Conservation (phyloP, 768 basidiomycete species). For the Kwoniella mangroviensis region DNA sequence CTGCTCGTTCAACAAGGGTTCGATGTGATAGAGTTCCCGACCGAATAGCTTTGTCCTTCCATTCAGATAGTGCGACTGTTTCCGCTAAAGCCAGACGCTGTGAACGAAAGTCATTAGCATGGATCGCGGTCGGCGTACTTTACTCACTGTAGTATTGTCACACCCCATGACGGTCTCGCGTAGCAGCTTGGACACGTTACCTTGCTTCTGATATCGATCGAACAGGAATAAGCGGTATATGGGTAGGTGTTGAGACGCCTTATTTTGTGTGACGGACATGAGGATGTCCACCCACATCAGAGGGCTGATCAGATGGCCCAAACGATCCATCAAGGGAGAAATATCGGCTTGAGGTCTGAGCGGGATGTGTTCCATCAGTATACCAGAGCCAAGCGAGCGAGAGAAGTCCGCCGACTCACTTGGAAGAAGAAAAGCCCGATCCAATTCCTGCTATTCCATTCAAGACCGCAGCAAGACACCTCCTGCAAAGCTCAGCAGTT, state of each 20-base stretch:
- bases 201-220: background rate
- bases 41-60: constrained; percentile 15
- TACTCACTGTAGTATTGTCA: constrained; percentile 30
- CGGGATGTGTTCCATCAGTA: background rate
- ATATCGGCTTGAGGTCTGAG: background rate
- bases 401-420: background rate
- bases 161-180: constrained; percentile 27
- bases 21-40: constrained; percentile 15
- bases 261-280: constrained; percentile 21
- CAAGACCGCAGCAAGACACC: constrained; percentile 4
- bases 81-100: constrained; percentile 27
- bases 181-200: constrained; percentile 4
- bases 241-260: constrained; percentile 11
- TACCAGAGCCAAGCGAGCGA: background rate
- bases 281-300: constrained; percentile 33
- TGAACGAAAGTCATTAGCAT: background rate
- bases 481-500: constrained; percentile 6
- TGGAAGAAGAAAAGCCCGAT: background rate
- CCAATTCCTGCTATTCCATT: constrained; percentile 5
- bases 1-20: constrained; percentile 17
- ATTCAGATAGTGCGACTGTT: constrained; percentile 26
- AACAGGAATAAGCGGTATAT: constrained; percentile 21
- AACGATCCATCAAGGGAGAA: constrained; percentile 15
- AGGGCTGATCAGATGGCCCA: constrained; percentile 14
- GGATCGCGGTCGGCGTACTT: background rate